Evolutionary conservation across 768 basidiomycete genomes (phyloP), one percentile per base, ranked within the genome.

Genomic region (Lactarius evosmus): DNA sequence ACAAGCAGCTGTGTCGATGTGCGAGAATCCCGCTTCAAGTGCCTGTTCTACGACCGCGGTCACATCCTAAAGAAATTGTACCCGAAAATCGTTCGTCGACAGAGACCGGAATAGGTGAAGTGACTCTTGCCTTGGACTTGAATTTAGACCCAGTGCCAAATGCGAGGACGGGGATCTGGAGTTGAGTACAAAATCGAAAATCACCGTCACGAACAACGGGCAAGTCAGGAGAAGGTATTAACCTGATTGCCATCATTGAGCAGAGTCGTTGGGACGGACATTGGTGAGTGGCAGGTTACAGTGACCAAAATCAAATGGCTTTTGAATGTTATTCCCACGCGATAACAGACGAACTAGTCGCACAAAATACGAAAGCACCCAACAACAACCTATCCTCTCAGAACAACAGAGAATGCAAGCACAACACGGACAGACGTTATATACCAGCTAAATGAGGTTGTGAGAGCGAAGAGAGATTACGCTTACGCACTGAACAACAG

Each of bases 1-100:
- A 85, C 86, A 63, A 63, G 83, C 80, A 0, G 86, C 86, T 6
- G 85, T 83, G 72, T 87, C 86, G 12, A 88, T 74, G 72, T 89
- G 87, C 4, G 77, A 77, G 69, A 88, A 88, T 0, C 86, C 87
- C 1, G 75, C 69, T 17, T 86, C 80, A 0, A 89, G 72, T 3
- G 87, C 87, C 68, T 82, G 81, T 51, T 80, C 77, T 40, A 86
- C 80, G 63, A 81, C 82, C 41, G 75, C 75, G 34, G 83, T 79
- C 11, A 83, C 82, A 64, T 87, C 84, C 70, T 75, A n/a, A 33
- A 2, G 16, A 9, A 46, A 52, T 52, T 30, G n/a, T n/a, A n/a
- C n/a, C n/a, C n/a, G n/a, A n/a, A n/a, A n/a, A 25, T 14, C 16
- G 5, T 8, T 50, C 16, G 25, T 50, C 49, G 49, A 25, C 19